Evolutionary conservation across 768 basidiomycete species (phyloP), one percentile per base, ranked within the genome.

Genomic region (Mycena galericulata): DNA sequence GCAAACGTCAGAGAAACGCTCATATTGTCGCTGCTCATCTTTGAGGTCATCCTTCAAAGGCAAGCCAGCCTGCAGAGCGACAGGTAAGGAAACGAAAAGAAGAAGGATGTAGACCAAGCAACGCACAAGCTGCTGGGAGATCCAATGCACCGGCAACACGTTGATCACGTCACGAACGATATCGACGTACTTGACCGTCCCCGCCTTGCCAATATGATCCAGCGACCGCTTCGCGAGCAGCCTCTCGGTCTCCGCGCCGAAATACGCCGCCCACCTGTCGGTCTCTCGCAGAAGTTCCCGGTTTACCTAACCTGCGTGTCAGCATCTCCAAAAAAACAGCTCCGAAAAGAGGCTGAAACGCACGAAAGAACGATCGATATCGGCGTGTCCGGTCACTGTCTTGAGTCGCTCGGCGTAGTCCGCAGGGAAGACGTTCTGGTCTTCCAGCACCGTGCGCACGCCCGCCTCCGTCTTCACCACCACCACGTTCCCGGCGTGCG

Each of bases 121-220:
- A 79, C 90, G 70, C 67, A 92, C 92, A 64, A 92, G 78, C 59
- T 86, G 75, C 34, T 86, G 80, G 12, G 85, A 84, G 30, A 90
- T 81, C 90, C 90, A 93, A 65, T 87, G 82, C 6, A 90, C 76
- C 0, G 92, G 88, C 41, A 91, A 65, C 29, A 84, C 74, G 68
- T 93, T 90, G 73, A 91, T 85, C 24, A 93, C 91, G 70, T 93
- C 89, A 45, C 80, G 81, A 9, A 93, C 85, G 40, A 93, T 83
- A 73, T 94, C 90, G 24, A 92, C 75, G 55, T 76, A 82, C 61
- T 73, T 63, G 32, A 65, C 53, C 53, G 51, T 61, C 17, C 47
- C 60, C 22, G 46, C 55, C 47, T 58, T 59, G 40, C 66, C 62
- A 30, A 68, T 51, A 47, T 65, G 62, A 18, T 63, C 51, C 18